These are phyloP conservation scores for Aspergillus neoniger DNA, from an alignment of 2,329 filamentous ascomycete genomes.

Conservation along the genomic window DNA sequence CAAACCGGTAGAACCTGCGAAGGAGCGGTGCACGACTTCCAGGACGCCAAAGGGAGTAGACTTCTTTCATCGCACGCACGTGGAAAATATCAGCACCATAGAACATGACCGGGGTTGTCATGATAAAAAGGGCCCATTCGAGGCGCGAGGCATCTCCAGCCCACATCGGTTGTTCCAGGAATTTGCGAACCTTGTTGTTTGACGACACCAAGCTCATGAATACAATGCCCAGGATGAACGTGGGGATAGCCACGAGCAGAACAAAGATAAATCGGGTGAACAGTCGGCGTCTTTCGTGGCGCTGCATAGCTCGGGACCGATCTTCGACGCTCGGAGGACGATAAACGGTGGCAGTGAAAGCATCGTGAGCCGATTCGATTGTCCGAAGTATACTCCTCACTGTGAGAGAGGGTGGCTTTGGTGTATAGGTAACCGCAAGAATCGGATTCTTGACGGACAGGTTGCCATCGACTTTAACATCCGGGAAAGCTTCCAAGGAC, in stretches of 20 bases:
- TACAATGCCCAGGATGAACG: constrained; percentile 83
- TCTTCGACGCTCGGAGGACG: constrained; percentile 84
- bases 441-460: constrained; percentile 66
- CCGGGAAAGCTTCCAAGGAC: constrained; percentile 50
- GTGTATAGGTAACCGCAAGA: constrained; percentile 69
- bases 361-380: constrained; percentile 66
- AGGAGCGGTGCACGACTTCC: constrained; percentile 72
- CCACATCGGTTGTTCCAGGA: constrained; percentile 70
- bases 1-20: constrained; percentile 84
- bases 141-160: constrained; percentile 70
- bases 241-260: constrained; percentile 71
- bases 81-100: constrained; percentile 87
- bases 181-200: constrained; percentile 60
- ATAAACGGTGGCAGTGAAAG: constrained; percentile 69
- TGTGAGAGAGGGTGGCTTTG: constrained; percentile 68
- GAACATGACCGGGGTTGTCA: constrained; percentile 85
- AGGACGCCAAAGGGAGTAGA: constrained; percentile 73
- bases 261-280: constrained; percentile 71
- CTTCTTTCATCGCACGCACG: constrained; percentile 72
- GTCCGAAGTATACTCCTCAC: constrained; percentile 71
- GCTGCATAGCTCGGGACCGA: constrained; percentile 70
- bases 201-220: constrained; percentile 80
- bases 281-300: constrained; percentile 68
- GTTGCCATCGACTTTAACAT: constrained; percentile 40
- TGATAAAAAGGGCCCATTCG: constrained; percentile 76